Evolutionary conservation across 1,139 yeast species (phyloP).

Genomic region (Candida albicans): DNA sequence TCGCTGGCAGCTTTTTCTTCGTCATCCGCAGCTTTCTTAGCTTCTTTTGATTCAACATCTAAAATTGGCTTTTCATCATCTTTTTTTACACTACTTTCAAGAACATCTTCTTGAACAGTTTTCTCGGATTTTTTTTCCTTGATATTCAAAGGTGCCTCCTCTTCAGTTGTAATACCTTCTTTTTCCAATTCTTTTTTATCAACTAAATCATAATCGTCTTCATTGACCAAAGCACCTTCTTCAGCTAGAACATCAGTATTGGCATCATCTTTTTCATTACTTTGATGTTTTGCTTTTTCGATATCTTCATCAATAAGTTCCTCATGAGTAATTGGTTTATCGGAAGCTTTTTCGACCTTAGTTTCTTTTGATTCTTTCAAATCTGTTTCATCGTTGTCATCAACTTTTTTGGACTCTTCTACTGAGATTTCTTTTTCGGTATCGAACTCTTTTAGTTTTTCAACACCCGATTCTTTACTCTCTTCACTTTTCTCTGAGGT

Average conservation of each 20-base stretch:
- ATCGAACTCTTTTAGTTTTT: too few species aligned
- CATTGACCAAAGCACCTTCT: slow-evolving; percentile 49
- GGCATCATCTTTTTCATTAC: slow-evolving; percentile 44
- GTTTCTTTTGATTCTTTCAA: too few species aligned
- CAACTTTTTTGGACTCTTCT: not conserved
- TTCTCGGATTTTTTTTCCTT: slow-evolving; percentile 7
- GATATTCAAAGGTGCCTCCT: slow-evolving; percentile 4
- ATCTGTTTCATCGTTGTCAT: not conserved
- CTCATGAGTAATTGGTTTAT: slow-evolving; percentile 6
- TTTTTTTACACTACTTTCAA: not conserved
- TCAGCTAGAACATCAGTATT: slow-evolving; percentile 37
- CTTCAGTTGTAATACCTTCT: slow-evolving; percentile 9
- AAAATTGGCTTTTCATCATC: slow-evolving; percentile 1
- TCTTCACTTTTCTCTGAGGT: too few species aligned
- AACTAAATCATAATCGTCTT: slow-evolving; percentile 41
- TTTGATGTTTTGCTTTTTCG: slow-evolving; percentile 4
- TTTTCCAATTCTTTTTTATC: slow-evolving; percentile 10
- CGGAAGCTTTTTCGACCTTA: slow-evolving; percentile 7
- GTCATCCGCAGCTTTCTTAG: not conserved
- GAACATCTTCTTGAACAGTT: slow-evolving; percentile 6
- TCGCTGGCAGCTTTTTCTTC: slow-evolving; percentile 8
- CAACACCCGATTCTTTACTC: too few species aligned
- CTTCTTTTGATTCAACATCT: slow-evolving; percentile 1
- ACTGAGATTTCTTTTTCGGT: too few species aligned
- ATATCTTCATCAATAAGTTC: slow-evolving; percentile 11